Base-by-base conservation (phyloP, 2,329 filamentous ascomycete species). In the Blumeriella jaapii region DNA sequence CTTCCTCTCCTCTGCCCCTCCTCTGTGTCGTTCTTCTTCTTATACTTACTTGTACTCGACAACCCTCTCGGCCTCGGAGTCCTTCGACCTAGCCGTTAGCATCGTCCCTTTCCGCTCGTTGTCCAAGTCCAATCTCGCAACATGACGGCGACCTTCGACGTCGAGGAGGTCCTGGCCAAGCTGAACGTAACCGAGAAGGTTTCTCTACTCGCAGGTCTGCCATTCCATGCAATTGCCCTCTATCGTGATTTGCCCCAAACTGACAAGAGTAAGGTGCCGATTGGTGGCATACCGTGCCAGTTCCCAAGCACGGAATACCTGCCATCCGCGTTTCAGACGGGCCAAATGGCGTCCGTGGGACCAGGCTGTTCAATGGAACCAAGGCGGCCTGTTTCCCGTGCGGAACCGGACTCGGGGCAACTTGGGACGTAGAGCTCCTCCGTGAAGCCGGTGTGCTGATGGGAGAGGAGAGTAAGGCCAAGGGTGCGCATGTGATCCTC, bases 401-500 rank as follows among this genome's bases (percentile, higher is more conserved):
- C 39, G 61, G 59, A 12, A 60, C 61, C 5, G 59, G 57, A 6
- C 55, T 66, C 5, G 79, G 71, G 14, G 74, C 77, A 4, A 80
- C 79, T 6, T 84, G 75, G 69, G 73, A 81, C 54, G 68, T 68
- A 38, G 59, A 64, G 12, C 64, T 82, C 24, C 70, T 78, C 38
- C 74, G 73, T 51, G 61, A 65, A 29, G 72, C 76, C 19, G 79
- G 79, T 26, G 59, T 67, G 41, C 69, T 73, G 37, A 79, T 83
- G 70, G 79, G 74, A 9, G 58, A 67, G 34, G 79, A 84, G 53
- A 70, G 76, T 49, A 68, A 65, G 40, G 70, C 60, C 33, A 87
- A 87, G 58, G 78, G 77, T 32, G 69, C 79, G 6, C 77, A 84
- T 47, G 69, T 82, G 11, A 71, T 80, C 46, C 64, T 87, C 7